Evolutionary conservation across 1,284 basidiomycete species (phyloP), one percentile per base, ranked within the genome.

Genomic region (Cystobasidium pallidum): DNA sequence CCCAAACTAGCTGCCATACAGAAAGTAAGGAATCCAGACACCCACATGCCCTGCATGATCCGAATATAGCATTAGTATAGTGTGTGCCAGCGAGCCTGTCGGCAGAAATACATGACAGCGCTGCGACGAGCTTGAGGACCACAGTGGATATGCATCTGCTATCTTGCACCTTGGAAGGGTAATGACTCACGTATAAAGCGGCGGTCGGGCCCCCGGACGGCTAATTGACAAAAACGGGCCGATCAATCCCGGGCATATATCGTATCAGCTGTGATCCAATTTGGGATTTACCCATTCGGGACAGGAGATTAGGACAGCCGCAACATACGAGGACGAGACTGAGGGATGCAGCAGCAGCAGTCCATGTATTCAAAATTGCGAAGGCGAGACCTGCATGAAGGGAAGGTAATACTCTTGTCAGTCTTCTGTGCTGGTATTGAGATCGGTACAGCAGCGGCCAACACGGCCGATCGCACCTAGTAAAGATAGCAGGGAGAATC

Each of bases 1-100:
- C 78, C 80, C 58, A 81, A 75, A 10, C 75, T 76, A 1, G 76
- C 63, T 0, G 79, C 79, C 43, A 77, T 75, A 34, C 67, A 70
- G 43, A 61, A 70, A 17, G 67, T 70, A 1, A 59, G 57, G 57
- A 62, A 70, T 2, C 57, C 67, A 3, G 57, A 61, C 4, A 70
- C 67, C 55, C 57, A 61, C 66, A 67, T 67, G 52, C 54, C 66
- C 55, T 55, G 54, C 2, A 58, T 2, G 2, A 19, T 24, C 43
- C 2, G 3, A 21, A 32, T 15, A 67, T 21, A n/a, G 54, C 32
- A 36, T 57, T 19, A 57, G 54, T n/a, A 57, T 28, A 41, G 17
- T 34, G 0, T 36, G 49, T 51, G 49, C 21, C 49, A 45, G 43
- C 3, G 11, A 8, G n/a, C n/a, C 19, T 45, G 43, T 17, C 43